Evolutionary conservation across 2,329 filamentous ascomycete genomes (phyloP).

Genomic region (Lasiodiplodia hormozganensis): DNA sequence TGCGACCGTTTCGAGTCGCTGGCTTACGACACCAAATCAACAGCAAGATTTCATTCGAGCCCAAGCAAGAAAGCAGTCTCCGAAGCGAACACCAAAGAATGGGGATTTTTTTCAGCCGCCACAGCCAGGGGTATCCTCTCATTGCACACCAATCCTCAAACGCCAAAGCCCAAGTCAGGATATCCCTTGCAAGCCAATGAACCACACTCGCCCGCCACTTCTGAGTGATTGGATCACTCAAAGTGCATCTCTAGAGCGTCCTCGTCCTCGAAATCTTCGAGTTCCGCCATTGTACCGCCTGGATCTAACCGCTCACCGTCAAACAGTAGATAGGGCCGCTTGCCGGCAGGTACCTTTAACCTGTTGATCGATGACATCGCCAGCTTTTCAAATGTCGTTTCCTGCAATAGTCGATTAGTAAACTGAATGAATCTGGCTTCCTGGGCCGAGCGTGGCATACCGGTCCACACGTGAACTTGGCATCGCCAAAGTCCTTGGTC

Average conservation of each 20-base stretch:
- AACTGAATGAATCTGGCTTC: background rate
- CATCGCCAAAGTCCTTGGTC: constrained; percentile 58
- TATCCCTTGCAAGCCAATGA: background rate
- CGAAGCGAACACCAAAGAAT: background rate
- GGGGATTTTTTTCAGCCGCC: background rate
- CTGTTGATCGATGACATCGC: constrained; percentile 39
- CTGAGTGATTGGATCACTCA: constrained; percentile 31
- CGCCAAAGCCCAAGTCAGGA: background rate
- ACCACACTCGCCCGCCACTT: background rate
- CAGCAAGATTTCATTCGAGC: background rate
- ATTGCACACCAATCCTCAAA: background rate
- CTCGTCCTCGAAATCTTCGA: constrained; percentile 45
- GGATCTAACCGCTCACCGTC: constrained; percentile 47
- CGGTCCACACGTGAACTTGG: constrained; percentile 57
- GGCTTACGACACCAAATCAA: background rate
- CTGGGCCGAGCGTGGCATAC: constrained; percentile 44
- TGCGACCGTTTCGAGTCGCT: background rate
- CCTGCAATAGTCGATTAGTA: constrained; percentile 32
- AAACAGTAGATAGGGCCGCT: constrained; percentile 41
- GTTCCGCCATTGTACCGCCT: constrained; percentile 40
- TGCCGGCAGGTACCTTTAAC: constrained; percentile 36
- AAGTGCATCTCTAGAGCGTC: constrained; percentile 46
- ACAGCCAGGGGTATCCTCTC: constrained; percentile 9
- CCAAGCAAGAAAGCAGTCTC: background rate
- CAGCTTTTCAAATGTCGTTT: constrained; percentile 33